A percentile compares a stretch with the other conserved stretches of the same genome.
These are phyloP conservation scores for Aspergillus piperis DNA, from an alignment of 2,329 filamentous ascomycete genomes.

Conservation along the genomic window DNA sequence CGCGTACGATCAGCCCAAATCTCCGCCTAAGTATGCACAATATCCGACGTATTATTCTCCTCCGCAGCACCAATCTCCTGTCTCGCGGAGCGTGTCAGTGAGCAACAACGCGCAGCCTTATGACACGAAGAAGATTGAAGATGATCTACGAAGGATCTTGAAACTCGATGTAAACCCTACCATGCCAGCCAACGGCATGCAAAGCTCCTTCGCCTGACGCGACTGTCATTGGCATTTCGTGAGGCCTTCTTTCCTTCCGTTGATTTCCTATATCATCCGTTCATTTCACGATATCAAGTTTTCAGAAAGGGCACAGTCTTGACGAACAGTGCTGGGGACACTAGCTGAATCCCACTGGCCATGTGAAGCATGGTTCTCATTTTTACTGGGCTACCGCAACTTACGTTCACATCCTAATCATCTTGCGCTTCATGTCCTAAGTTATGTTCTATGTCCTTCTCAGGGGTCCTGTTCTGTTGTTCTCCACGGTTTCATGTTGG, in stretches of 20 bases:
- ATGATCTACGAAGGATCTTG: constrained; percentile 50
- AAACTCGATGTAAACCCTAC: constrained; percentile 43
- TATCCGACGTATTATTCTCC: constrained; percentile 26
- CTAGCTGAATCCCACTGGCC: background rate
- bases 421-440: background rate
- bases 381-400: background rate
- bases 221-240: background rate
- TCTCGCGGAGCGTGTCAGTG: constrained; percentile 24
- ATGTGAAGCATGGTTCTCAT: background rate
- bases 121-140: constrained; percentile 50
- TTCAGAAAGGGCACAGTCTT: background rate
- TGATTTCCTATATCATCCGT: background rate
- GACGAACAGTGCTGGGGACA: background rate
- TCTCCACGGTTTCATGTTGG: constrained; percentile 19
- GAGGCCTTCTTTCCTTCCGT: background rate
- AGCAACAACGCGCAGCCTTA: constrained; percentile 30
- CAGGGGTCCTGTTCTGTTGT: constrained; percentile 9
- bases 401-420: background rate
- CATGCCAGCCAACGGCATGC: constrained; percentile 33
- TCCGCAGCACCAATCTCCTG: constrained; percentile 23
- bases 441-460: background rate
- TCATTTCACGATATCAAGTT: constrained; percentile 5
- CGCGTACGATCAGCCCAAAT: constrained; percentile 26
- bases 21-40: constrained; percentile 14
- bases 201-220: constrained; percentile 36